Conservation (phyloP, 2,329 filamentous ascomycete genomes). For the Cladophialophora bantiana region DNA sequence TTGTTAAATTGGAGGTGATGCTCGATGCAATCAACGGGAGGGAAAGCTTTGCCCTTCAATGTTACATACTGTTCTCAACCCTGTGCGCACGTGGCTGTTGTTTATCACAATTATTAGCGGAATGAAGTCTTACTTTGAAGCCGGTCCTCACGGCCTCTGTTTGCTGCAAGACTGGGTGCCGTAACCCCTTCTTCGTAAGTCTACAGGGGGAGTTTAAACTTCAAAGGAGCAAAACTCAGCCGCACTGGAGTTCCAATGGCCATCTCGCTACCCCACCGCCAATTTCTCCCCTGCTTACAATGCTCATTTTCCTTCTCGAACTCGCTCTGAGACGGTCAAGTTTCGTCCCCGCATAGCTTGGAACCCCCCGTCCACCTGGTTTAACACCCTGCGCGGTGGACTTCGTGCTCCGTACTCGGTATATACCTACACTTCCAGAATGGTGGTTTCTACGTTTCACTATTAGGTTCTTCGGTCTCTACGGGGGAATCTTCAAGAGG, state of each 20-base stretch:
- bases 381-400: too few relatives aligned
- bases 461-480: too few relatives aligned
- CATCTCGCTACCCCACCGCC: slow-evolving; percentile 5
- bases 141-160: too few relatives aligned
- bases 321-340: background rate
- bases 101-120: background rate
- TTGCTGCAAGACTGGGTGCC: too few relatives aligned
- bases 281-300: background rate
- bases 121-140: background rate
- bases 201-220: background rate
- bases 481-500: too few relatives aligned
- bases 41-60: background rate
- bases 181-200: background rate
- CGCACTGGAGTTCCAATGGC: background rate
- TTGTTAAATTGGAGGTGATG: background rate
- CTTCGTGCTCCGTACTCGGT: too few relatives aligned
- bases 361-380: background rate
- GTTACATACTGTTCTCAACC: background rate
- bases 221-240: background rate
- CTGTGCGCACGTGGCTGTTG: background rate
- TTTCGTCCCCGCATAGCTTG: background rate
- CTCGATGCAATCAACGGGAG: background rate
- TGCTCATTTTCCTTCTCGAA: background rate
- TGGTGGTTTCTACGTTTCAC: too few relatives aligned
- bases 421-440: too few relatives aligned